Evolutionary conservation across 2,329 filamentous ascomycete species (phyloP).

Genomic region (Colletotrichum gloeosporioides): DNA sequence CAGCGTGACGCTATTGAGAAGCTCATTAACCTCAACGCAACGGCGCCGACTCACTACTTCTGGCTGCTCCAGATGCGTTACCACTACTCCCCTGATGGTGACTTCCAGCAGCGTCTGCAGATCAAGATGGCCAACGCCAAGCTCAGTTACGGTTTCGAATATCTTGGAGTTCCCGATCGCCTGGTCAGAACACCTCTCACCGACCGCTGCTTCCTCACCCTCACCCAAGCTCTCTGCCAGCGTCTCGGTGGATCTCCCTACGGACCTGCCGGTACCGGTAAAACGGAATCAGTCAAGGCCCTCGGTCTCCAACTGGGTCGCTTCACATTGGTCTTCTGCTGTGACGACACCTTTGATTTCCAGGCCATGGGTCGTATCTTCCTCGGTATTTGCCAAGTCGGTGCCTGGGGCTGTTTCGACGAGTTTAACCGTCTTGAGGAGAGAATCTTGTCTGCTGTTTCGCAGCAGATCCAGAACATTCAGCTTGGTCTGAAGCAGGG

Average conservation of each 20-base stretch:
- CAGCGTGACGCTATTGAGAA: conserved; percentile 94
- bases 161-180: conserved; percentile 93
- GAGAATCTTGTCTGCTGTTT: conserved; percentile 95
- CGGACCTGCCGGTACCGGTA: conserved; percentile 95
- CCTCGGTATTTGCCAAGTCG: conserved; percentile 97
- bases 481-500: conserved; percentile 92
- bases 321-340: conserved; percentile 99
- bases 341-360: conserved; percentile 99
- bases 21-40: conserved; percentile 77
- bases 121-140: conserved; percentile 98
- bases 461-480: conserved; percentile 99
- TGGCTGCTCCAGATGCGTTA: conserved; percentile 99
- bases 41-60: conserved; percentile 78
- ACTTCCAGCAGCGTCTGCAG: conserved; percentile 80
- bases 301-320: conserved; percentile 94
- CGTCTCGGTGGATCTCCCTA: conserved; percentile 96
- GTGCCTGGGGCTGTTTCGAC: conserved; percentile 99
- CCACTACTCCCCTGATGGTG: conserved; percentile 82
- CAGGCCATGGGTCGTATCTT: conserved; percentile 99
- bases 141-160: conserved; percentile 97
- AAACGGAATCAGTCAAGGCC: conserved; percentile 98
- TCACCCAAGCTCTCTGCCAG: conserved; percentile 95
- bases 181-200: conserved; percentile 96
- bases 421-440: conserved; percentile 99
- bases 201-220: conserved; percentile 96